Evolutionary conservation across 2,329 filamentous ascomycete genomes (phyloP).

Genomic region (Cercospora sp.): DNA sequence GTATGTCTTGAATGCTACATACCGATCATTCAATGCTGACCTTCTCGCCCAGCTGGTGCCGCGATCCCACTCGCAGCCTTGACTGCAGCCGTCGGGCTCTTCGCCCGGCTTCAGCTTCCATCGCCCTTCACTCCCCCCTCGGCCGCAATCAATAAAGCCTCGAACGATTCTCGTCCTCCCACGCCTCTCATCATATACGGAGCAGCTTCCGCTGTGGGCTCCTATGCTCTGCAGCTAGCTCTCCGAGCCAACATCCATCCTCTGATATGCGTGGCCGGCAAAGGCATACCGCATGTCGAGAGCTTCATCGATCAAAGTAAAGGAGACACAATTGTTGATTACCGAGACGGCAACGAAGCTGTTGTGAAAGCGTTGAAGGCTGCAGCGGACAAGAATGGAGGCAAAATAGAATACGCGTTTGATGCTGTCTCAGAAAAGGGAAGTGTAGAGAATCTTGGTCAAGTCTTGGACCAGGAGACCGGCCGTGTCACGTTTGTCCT

Average conservation of each 20-base stretch:
- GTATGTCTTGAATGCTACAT: constrained; percentile 31
- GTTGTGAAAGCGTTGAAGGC: constrained; percentile 36
- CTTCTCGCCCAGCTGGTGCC: constrained; percentile 41
- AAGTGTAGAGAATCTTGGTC: constrained; percentile 42
- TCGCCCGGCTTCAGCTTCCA: constrained; percentile 46
- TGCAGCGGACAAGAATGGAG: constrained; percentile 27
- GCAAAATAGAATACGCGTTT: constrained; percentile 36
- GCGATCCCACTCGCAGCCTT: constrained; percentile 48
- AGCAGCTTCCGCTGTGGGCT: constrained; percentile 58
- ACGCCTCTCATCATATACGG: constrained; percentile 50
- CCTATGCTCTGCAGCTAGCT: constrained; percentile 61
- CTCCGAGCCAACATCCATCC: constrained; percentile 58
- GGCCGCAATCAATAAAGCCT: constrained; percentile 8
- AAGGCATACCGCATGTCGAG: constrained; percentile 54
- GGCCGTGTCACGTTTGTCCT: constrained; percentile 41
- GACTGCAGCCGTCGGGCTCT: constrained; percentile 51
- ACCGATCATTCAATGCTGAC: constrained; percentile 9
- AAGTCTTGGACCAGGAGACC: constrained; percentile 40
- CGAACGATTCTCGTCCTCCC: constrained; percentile 26
- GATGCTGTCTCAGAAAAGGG: constrained; percentile 39
- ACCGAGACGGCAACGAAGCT: constrained; percentile 47
- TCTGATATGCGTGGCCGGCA: constrained; percentile 61
- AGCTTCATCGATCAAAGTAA: constrained; percentile 54
- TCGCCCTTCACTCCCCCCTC: constrained; percentile 42
- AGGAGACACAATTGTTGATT: constrained; percentile 62